Conservation (phyloP, 441 rosid species). For the Theobroma grandiflorum region DNA sequence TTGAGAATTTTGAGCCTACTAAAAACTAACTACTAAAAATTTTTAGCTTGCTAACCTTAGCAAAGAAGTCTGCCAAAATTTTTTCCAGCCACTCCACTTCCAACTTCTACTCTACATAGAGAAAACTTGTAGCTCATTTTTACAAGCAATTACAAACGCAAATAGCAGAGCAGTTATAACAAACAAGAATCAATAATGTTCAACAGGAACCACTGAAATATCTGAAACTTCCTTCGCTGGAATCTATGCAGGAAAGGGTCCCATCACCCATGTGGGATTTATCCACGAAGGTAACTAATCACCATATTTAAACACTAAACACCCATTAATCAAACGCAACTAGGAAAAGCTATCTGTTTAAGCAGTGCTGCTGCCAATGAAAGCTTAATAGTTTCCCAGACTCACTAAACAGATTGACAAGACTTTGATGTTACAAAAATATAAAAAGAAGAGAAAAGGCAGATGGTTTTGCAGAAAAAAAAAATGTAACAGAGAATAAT, state of each 20-base stretch:
- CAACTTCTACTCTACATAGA: conserved; percentile 18
- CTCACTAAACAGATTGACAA: conserved; percentile 25
- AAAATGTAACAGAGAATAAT: conserved; percentile 40
- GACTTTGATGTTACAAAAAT: conserved; percentile 26
- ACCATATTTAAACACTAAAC: conserved; percentile 20
- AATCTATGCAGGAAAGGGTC: conserved; percentile 25
- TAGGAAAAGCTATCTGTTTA: conserved; percentile 17
- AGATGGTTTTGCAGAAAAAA: conserved; percentile 33
- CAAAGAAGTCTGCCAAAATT: conserved; percentile 12
- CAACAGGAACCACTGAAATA: conserved; percentile 32
- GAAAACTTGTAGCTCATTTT: conserved; percentile 16
- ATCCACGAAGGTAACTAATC: conserved; percentile 30
- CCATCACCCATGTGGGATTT: conserved; percentile 40
- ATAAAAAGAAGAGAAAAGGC: conserved; percentile 31
- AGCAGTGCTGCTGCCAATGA: conserved; percentile 22
- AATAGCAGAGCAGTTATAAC: neutral
- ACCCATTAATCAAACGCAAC: conserved; percentile 22
- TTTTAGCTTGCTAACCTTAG: conserved; percentile 1
- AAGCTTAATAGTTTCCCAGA: conserved; percentile 29
- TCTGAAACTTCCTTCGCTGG: conserved; percentile 34
- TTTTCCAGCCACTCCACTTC: conserved; percentile 8
- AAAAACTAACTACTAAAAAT: conserved; percentile 19
- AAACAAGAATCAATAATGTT: conserved; percentile 32
- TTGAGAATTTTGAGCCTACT: conserved; percentile 19
- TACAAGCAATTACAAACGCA: conserved; percentile 30